Evolutionary conservation across 129 eudicot species (phyloP), one percentile per base, ranked within the genome.

Genomic region (Pulicaria dysenterica): DNA sequence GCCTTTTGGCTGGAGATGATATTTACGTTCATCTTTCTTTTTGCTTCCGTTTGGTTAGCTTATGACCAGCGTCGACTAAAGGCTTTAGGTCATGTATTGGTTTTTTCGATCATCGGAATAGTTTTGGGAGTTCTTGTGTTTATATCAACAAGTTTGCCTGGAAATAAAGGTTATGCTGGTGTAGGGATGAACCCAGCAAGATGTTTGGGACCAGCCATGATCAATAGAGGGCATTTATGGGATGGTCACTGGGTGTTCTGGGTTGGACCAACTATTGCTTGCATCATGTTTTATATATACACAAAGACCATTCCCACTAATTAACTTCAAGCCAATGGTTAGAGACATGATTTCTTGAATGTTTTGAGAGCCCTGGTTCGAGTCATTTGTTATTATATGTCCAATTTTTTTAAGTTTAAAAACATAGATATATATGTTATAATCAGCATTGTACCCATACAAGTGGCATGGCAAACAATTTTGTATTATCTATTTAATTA

Each of bases 151-250:
- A 81, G 81, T 3, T 77, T 91, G 34, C 85, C 92, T 0, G 73
- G 75, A 4, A 79, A 75, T 43, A 85, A 80, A 66, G 97, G 97
- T 3, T 91, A 91, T 34, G 80, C 85, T 1, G 95, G 95, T 39
- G 97, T 87, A 1, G 95, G 88, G 47, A 77, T 91, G 80, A 91
- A 91, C 55, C 92, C 95, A 5, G 92, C 97, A 2, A 84, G 95
- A 78, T 91, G 97, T 74, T 73, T 91, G 61, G 97, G 97, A 46
- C 86, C 97, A 7, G 95, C 97, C 3, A 24, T 88, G 44, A 84
- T 86, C 7, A 82, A 88, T 73, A 92, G 95, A 43, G 95, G 95
- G 37, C 88, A 88, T 54, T 73, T 91, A 3, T 91, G 95, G 97
- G 54, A 73, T 70, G 88, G 86, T 12, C 97, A 91, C 6, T 91